These are phyloP conservation scores for Fragilaria radians DNA, from an alignment of 108 stramenopile species.

Conservation along the genomic window DNA sequence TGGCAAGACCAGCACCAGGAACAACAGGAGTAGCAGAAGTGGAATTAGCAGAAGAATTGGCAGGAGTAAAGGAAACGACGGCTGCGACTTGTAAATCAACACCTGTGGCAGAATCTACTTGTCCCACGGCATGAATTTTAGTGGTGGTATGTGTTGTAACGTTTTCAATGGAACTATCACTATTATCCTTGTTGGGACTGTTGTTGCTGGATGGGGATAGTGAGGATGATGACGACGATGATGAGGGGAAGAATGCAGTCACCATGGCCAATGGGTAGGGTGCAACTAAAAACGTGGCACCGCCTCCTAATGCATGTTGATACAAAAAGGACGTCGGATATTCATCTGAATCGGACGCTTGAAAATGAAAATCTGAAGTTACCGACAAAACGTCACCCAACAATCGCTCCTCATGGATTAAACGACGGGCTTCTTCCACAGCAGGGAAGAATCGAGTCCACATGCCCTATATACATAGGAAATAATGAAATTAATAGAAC, in stretches of 20 bases:
- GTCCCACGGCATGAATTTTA: conserved; percentile 40
- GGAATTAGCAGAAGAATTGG: conserved; percentile 6
- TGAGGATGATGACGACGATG: no score
- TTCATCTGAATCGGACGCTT: conserved; percentile 51
- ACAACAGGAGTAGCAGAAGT: conserved; percentile 34
- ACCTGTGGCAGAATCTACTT: conserved; percentile 47
- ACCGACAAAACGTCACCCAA: conserved; percentile 53
- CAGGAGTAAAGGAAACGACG: conserved; percentile 39
- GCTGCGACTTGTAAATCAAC: conserved; percentile 53
- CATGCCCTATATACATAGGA: conserved; percentile 41
- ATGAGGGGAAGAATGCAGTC: conserved; percentile 51
- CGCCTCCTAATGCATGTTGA: conserved; percentile 56
- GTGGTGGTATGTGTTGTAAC: no score
- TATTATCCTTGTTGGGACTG: conserved; percentile 5
- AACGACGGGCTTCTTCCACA: conserved; percentile 59
- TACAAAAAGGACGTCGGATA: conserved; percentile 62
- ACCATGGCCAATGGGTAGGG: conserved; percentile 65
- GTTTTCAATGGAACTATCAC: conserved; percentile 19
- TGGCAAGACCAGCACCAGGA: conserved; percentile 53
- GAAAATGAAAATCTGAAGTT: conserved; percentile 60
- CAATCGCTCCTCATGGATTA: conserved; percentile 17
- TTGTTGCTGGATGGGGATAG: no score
- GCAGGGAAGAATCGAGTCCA: conserved; percentile 90
- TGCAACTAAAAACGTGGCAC: conserved; percentile 42
- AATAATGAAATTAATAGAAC: neutral